Evolutionary conservation across 2,329 filamentous ascomycete genomes (phyloP).

Genomic region (Fusarium sarcochroum): DNA sequence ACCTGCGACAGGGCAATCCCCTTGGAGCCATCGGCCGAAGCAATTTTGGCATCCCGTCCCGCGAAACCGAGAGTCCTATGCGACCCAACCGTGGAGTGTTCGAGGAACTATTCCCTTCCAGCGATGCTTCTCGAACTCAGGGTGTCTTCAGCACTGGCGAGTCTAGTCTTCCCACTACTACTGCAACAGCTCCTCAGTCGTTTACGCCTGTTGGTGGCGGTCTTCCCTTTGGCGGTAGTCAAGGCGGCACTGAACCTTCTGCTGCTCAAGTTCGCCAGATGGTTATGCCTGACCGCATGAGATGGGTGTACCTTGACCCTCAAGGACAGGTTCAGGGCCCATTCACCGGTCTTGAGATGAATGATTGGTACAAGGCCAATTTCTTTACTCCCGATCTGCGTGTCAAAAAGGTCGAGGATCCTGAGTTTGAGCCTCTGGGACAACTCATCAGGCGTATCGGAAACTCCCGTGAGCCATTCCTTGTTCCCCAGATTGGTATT

Average conservation of each 20-base stretch:
- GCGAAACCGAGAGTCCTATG: conserved; percentile 73
- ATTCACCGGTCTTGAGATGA: conserved; percentile 98
- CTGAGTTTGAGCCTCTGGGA: conserved; percentile 93
- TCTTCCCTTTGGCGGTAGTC: conserved; percentile 54
- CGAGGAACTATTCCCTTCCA: conserved; percentile 66
- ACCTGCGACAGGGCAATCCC: conserved; percentile 72
- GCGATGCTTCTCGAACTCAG: conserved; percentile 52
- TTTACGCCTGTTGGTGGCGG: conserved; percentile 55
- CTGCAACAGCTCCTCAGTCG: conserved; percentile 53
- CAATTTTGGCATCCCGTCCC: conserved; percentile 66
- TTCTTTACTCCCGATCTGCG: conserved; percentile 96
- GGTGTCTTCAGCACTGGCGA: conserved; percentile 57
- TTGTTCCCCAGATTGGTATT: conserved; percentile 97
- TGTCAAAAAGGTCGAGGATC: conserved; percentile 94
- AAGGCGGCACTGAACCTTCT: conserved; percentile 63
- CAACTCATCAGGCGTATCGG: conserved; percentile 96
- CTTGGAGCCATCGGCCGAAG: conserved; percentile 77
- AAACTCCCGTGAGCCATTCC: conserved; percentile 96
- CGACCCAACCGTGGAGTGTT: conserved; percentile 68
- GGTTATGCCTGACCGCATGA: conserved; percentile 99
- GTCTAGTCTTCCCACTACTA: conserved; percentile 52
- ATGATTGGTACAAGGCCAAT: conserved; percentile 99
- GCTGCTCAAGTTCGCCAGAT: conserved; percentile 84
- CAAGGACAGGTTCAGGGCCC: conserved; percentile 93
- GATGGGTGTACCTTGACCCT: conserved; percentile 98